phyloP scores from a whole-genome alignment of 2,329 filamentous ascomycete genomes.

The Colletotrichum sp. region DNA sequence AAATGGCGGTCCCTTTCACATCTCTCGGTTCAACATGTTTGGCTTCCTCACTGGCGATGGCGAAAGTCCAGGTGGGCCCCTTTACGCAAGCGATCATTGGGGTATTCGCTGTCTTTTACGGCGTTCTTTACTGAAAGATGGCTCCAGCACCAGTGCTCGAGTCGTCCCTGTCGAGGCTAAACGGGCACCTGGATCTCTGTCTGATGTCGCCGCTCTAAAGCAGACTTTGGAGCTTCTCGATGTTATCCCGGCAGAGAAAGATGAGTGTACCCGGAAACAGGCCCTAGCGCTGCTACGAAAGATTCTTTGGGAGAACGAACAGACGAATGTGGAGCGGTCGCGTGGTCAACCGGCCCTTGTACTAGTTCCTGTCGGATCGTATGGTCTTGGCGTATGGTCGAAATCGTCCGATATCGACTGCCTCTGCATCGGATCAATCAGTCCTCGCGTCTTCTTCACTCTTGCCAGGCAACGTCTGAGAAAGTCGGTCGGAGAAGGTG shows the following conservation, averaged over 20 bases:
- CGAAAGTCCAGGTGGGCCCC: constrained; percentile 7
- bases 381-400: constrained; percentile 67
- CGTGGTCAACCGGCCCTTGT: constrained; percentile 42
- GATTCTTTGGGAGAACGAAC: constrained; percentile 40
- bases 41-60: constrained; percentile 43
- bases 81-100: constrained; percentile 62
- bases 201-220: constrained; percentile 38
- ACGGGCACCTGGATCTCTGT: constrained; percentile 33
- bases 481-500: constrained; percentile 43
- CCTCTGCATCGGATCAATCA: constrained; percentile 67
- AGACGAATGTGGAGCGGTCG: neutral
- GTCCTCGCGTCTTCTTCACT: constrained; percentile 64
- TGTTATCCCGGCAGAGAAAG: constrained; percentile 51
- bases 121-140: neutral
- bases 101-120: constrained; percentile 53
- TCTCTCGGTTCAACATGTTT: constrained; percentile 61
- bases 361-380: constrained; percentile 69
- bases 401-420: constrained; percentile 67
- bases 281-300: constrained; percentile 51
- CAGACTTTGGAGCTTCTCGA: constrained; percentile 38
- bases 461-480: constrained; percentile 60
- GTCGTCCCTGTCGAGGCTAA: constrained; percentile 37
- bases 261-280: constrained; percentile 43
- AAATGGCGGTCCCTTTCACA: constrained; percentile 39
- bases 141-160: neutral